These are phyloP conservation scores for Diaporthe eres DNA, from an alignment of 2,329 filamentous ascomycete species.

Conservation along the genomic window DNA sequence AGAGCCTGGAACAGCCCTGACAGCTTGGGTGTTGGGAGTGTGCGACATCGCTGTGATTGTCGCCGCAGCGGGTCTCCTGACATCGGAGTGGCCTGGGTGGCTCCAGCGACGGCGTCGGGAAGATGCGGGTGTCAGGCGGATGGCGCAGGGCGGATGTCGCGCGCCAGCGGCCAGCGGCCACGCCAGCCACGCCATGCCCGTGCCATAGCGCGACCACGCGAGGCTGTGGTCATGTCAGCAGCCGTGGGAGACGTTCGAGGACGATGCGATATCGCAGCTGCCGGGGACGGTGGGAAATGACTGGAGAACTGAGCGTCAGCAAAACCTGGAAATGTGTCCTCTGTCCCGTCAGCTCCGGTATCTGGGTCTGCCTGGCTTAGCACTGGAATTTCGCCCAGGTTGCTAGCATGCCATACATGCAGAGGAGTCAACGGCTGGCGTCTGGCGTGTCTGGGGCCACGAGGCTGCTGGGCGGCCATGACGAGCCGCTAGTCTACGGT, in stretches of 20 bases:
- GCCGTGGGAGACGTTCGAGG: not conserved
- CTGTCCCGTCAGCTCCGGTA: not conserved
- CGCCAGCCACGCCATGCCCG: slow-evolving; percentile 18
- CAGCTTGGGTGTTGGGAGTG: not conserved
- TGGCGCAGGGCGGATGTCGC: no score
- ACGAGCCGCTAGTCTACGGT: slow-evolving; percentile 3
- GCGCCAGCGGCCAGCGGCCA: not conserved
- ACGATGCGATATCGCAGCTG: slow-evolving; percentile 39
- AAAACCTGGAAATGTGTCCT: slow-evolving; percentile 3
- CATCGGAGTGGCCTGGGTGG: slow-evolving; percentile 37
- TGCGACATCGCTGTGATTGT: slow-evolving; percentile 22
- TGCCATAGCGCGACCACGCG: slow-evolving; percentile 28
- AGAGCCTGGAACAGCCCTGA: slow-evolving; percentile 5
- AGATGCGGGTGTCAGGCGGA: slow-evolving; percentile 16
- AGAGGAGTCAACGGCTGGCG: not conserved
- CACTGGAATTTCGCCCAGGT: not conserved
- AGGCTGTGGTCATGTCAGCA: slow-evolving; percentile 35
- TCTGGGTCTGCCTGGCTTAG: not conserved
- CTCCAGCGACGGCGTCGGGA: slow-evolving; percentile 11
- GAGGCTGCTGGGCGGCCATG: slow-evolving; percentile 4
- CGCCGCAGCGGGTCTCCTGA: slow-evolving; percentile 32
- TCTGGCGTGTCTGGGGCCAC: slow-evolving; percentile 1
- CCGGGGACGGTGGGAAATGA: not conserved
- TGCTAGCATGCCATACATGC: not conserved
- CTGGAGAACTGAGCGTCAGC: not conserved